A percentile compares a stretch with the other conserved stretches of the same genome.
phyloP scores from a whole-genome alignment of 805 yeast species.

The Debaryomyces castellii region DNA sequence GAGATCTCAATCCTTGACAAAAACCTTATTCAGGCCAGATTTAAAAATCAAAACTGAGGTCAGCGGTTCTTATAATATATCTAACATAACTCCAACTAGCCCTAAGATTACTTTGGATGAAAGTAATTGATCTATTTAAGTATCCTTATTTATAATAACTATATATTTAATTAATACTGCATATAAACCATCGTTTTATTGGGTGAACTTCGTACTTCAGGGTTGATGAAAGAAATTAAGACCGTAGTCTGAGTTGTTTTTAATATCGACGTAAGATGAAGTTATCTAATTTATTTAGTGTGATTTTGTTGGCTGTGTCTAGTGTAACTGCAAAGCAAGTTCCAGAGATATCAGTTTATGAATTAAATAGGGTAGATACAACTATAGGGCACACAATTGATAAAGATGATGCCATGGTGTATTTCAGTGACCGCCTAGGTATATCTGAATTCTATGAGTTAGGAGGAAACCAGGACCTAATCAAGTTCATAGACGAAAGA shows the following conservation, averaged over 20 bases:
- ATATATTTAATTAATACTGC: constrained; percentile 3
- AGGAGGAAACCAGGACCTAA: constrained; percentile 23
- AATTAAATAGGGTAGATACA: constrained; percentile 4
- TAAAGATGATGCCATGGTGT: constrained; percentile 33
- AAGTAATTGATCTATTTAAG: constrained; percentile 14
- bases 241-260: not conserved
- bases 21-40: constrained; percentile 36
- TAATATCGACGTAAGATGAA: constrained; percentile 4
- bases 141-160: constrained; percentile 2
- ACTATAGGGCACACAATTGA: constrained; percentile 2
- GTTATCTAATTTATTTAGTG: constrained; percentile 3
- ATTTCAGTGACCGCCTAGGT: constrained; percentile 47
- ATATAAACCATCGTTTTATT: not conserved
- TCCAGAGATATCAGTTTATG: constrained; percentile 5
- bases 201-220: constrained; percentile 1
- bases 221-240: not conserved
- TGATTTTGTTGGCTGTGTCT: constrained; percentile 4
- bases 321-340: constrained; percentile 2
- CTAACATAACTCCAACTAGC: constrained; percentile 13
- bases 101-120: constrained; percentile 44
- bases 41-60: constrained; percentile 20
- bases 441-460: constrained; percentile 36
- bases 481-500: constrained; percentile 23
- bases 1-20: constrained; percentile 30
- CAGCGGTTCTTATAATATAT: not conserved